These are phyloP conservation scores for Pisolithus microcarpus DNA, from an alignment of 768 basidiomycete genomes.

Conservation along the genomic window DNA sequence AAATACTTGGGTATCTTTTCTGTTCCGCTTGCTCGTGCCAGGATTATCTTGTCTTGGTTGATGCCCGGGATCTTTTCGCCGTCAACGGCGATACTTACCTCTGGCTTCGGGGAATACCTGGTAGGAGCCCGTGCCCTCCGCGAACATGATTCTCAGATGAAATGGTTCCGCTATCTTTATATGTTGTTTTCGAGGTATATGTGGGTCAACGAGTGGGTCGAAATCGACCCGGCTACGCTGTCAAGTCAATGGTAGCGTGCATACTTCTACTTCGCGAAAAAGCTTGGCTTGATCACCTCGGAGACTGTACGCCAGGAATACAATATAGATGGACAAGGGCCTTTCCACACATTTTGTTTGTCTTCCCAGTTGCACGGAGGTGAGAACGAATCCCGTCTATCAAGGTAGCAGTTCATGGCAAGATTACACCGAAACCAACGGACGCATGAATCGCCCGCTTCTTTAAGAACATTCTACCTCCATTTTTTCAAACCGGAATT, in stretches of 20 bases:
- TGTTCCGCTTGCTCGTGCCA: slow-evolving; percentile 43
- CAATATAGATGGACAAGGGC: no score
- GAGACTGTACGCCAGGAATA: no score
- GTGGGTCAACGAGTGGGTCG: slow-evolving; percentile 86
- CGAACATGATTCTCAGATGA: slow-evolving; percentile 66
- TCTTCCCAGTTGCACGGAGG: no score
- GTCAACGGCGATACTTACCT: slow-evolving; percentile 39
- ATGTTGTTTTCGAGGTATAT: slow-evolving; percentile 76
- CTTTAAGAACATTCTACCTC: no score
- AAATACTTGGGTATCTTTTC: slow-evolving; percentile 63
- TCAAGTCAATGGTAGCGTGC: background rate
- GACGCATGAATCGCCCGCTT: no score
- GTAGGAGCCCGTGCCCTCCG: slow-evolving; percentile 62
- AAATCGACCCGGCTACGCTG: slow-evolving; percentile 26
- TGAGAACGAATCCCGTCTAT: no score
- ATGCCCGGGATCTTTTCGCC: background rate
- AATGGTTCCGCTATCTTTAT: slow-evolving; percentile 88
- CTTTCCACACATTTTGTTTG: no score
- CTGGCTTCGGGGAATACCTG: slow-evolving; percentile 49
- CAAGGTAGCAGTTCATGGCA: no score
- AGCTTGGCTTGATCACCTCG: no score
- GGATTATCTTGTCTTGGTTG: slow-evolving; percentile 20
- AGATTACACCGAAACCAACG: no score
- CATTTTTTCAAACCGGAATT: no score
- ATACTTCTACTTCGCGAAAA: no score